Conservation (phyloP, 1,139 yeast genomes). For the Lodderomyces orthopsilosis region DNA sequence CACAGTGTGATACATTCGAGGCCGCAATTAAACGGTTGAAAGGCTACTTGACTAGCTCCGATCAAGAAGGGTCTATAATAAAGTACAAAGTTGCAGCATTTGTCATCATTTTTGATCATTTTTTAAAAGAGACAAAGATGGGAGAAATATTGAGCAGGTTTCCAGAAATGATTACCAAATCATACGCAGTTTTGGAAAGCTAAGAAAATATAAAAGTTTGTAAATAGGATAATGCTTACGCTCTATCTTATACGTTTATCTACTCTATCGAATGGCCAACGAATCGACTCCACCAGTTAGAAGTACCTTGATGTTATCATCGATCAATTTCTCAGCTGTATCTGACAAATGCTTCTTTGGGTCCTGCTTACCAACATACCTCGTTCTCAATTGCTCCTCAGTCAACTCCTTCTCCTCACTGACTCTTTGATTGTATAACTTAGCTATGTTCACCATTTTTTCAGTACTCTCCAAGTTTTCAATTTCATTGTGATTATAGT, state of each 20-base stretch:
- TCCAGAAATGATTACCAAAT: conserved; percentile 9
- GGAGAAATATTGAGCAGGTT: conserved; percentile 8
- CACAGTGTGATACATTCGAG: conserved; percentile 17
- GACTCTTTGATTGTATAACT: conserved; percentile 84
- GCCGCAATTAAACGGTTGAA: neutral
- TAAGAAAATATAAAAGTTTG: neutral
- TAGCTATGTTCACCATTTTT: conserved; percentile 85
- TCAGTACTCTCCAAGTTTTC: conserved; percentile 71
- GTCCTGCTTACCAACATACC: conserved; percentile 97
- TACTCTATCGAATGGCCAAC: conserved; percentile 61
- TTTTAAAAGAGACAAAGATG: conserved; percentile 19
- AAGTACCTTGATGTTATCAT: conserved; percentile 84
- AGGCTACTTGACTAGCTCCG: neutral
- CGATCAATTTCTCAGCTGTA: conserved; percentile 81
- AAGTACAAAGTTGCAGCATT: conserved; percentile 22
- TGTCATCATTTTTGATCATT: conserved; percentile 19
- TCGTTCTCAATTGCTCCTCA: conserved; percentile 87
- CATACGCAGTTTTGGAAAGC: conserved; percentile 12
- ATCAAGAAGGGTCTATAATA: neutral
- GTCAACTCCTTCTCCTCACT: conserved; percentile 87
- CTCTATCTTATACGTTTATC: neutral
- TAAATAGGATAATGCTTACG: too few species aligned
- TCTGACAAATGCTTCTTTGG: conserved; percentile 96
- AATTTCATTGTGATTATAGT: conserved; percentile 76
- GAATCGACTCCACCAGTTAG: conserved; percentile 88